Evolutionary conservation across 2,329 filamentous ascomycete genomes (phyloP).

Genomic region (Trichophyton verrucosum): DNA sequence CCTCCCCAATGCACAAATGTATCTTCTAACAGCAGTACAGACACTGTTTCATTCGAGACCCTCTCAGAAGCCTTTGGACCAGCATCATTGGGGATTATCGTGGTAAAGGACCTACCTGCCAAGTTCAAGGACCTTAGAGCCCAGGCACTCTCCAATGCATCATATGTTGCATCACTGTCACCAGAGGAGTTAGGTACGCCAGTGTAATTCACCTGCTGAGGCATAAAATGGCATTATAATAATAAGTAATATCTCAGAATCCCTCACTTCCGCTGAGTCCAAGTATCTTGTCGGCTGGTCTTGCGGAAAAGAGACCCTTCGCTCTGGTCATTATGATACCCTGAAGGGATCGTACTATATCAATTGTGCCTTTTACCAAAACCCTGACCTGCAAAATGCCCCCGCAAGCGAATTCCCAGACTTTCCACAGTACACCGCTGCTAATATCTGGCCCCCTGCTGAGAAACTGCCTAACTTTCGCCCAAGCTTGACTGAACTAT

Average conservation of each 20-base stretch:
- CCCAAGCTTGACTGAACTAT: constrained; percentile 59
- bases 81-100: constrained; percentile 76
- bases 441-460: constrained; percentile 75
- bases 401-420: constrained; percentile 31
- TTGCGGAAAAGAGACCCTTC: constrained; percentile 51
- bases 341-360: constrained; percentile 54
- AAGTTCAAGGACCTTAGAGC: constrained; percentile 60
- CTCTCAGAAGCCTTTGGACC: constrained; percentile 68
- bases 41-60: constrained; percentile 32
- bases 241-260: constrained; percentile 20
- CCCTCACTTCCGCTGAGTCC: constrained; percentile 33
- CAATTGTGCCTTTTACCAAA: constrained; percentile 45
- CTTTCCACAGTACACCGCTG: constrained; percentile 78
- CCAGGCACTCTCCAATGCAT: constrained; percentile 70
- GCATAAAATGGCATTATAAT: constrained; percentile 38
- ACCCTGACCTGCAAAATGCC: constrained; percentile 25
- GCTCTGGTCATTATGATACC: constrained; percentile 49
- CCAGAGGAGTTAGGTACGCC: constrained; percentile 54
- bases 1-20: neutral
- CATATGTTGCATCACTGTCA: constrained; percentile 74
- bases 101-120: constrained; percentile 74
- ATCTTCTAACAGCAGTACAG: constrained; percentile 9
- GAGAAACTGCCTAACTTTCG: constrained; percentile 62
- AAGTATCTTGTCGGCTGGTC: constrained; percentile 55
- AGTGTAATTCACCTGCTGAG: constrained; percentile 18